Evolutionary conservation across 495 filamentous ascomycete species (phyloP), one percentile per base, ranked within the genome.

Genomic region (Pseudotulostoma volvatum): DNA sequence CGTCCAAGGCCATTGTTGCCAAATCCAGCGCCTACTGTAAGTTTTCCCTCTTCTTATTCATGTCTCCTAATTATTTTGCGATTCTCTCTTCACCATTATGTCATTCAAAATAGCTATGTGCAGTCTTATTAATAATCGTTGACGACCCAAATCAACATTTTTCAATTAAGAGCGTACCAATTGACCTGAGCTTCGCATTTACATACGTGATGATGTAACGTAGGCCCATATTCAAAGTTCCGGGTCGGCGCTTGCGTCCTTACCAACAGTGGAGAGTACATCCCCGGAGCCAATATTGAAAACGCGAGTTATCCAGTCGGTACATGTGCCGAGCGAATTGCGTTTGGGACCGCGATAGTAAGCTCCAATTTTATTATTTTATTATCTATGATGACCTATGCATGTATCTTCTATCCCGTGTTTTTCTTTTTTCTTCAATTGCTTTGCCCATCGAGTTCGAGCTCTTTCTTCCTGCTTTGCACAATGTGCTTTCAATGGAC

Each of bases 201-300:
- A n/a, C n/a, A n/a, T n/a, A n/a, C n/a, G n/a, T n/a, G n/a, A n/a
- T n/a, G n/a, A n/a, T n/a, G n/a, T n/a, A n/a, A n/a, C n/a, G n/a
- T n/a, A 81, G 78, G 78, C 57, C 90, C 85, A 7, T 95, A 97
- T 66, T 92, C 83, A 46, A 70, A 78, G 38, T 97, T 96, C 74
- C 84, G 73, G 31, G 90, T 97, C 45, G 90, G 90, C 41, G 77
- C 81, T 34, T 75, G 78, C 21, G 59, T 97, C 38, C 73, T 97
- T 41, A 74, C 76, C 13, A 43, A 59, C 14, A 64, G 70, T 18
- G 73, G 67, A n/a, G 59, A 62, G 37, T 79, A 70, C 45, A 64
- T 84, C 47, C 52, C 60, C 34, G 90, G 90, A 15, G 86, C 80
- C 34, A 97, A 97, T 57, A 75, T 97, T 18, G 90, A 97, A 61